phyloP scores from a whole-genome alignment of 495 filamentous ascomycete species.

The Penicillium canescens region DNA sequence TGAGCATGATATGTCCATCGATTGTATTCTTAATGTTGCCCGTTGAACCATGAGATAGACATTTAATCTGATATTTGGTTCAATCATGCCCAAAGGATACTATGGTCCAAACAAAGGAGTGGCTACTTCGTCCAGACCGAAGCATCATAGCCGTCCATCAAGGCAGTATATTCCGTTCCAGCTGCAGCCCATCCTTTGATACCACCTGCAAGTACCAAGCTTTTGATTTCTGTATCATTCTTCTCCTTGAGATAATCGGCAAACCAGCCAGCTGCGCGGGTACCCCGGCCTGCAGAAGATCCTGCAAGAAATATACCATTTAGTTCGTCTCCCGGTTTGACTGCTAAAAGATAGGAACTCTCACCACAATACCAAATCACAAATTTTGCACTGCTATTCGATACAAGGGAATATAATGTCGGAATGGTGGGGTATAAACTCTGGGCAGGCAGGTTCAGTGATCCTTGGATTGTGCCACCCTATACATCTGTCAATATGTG shows the following conservation, averaged over 20 bases:
- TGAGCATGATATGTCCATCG: too few relatives aligned
- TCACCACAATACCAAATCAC: slow-evolving; percentile 72
- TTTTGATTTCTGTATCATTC: slow-evolving; percentile 48
- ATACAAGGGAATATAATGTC: slow-evolving; percentile 55
- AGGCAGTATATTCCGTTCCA: slow-evolving; percentile 53
- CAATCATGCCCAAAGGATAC: too few relatives aligned
- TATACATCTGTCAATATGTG: slow-evolving; percentile 20
- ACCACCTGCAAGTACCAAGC: slow-evolving; percentile 57
- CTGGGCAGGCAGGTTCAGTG: slow-evolving; percentile 73
- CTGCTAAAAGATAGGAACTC: slow-evolving; percentile 14
- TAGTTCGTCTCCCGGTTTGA: not conserved
- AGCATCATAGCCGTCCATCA: slow-evolving; percentile 61
- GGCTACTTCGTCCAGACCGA: slow-evolving; percentile 43
- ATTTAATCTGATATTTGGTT: too few relatives aligned
- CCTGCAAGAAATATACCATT: slow-evolving; percentile 37
- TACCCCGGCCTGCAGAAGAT: slow-evolving; percentile 63
- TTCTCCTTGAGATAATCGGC: slow-evolving; percentile 56
- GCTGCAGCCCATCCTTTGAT: slow-evolving; percentile 65
- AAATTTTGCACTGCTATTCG: slow-evolving; percentile 43
- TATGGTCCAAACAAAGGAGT: too few relatives aligned
- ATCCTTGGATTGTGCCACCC: slow-evolving; percentile 68
- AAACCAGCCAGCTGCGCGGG: slow-evolving; percentile 65
- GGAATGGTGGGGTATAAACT: slow-evolving; percentile 60
- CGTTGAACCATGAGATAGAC: too few relatives aligned
- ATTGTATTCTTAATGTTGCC: too few relatives aligned